Conservation (phyloP, 441 rosid species). For the Adansonia gregorii region DNA sequence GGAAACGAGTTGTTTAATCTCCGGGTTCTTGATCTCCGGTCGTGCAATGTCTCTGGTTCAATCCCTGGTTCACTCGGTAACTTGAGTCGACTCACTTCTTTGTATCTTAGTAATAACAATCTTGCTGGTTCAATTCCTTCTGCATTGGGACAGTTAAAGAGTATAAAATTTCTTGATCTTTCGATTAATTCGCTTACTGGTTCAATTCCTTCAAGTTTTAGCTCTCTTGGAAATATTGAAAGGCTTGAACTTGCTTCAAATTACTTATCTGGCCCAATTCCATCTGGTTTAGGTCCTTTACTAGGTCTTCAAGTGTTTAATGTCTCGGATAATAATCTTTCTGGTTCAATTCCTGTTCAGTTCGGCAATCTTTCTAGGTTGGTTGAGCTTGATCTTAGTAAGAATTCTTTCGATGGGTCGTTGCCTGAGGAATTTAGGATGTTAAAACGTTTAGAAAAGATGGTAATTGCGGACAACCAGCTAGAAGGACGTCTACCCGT, state of each 20-base stretch:
- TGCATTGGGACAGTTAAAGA: conserved; percentile 35
- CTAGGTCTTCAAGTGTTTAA: conserved; percentile 44
- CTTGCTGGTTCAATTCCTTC: conserved; percentile 50
- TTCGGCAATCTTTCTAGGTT: conserved; percentile 49
- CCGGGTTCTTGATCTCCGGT: conserved; percentile 59
- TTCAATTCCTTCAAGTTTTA: conserved; percentile 42
- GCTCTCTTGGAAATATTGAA: conserved; percentile 41
- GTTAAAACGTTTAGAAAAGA: conserved; percentile 45
- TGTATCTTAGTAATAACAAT: conserved; percentile 44
- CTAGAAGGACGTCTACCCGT: conserved; percentile 53
- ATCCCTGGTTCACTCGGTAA: conserved; percentile 49
- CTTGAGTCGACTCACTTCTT: conserved; percentile 35
- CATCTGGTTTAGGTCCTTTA: conserved; percentile 43
- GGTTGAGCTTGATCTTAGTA: conserved; percentile 60
- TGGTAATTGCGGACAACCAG: conserved; percentile 40
- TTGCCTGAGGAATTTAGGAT: conserved; percentile 46
- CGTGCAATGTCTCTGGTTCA: conserved; percentile 47
- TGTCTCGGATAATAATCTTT: conserved; percentile 53
- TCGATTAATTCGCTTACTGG: conserved; percentile 55
- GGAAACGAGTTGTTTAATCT: conserved; percentile 46
- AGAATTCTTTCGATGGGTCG: conserved; percentile 51
- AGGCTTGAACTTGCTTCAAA: conserved; percentile 55
- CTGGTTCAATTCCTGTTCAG: conserved; percentile 49
- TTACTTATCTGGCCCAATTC: conserved; percentile 46
- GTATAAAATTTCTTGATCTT: conserved; percentile 50